Percentiles rank a stretch among this genome's conserved stretches.
phyloP scores from a whole-genome alignment of 23 red algal species.

The Cyanidiococcus yangmingshanensis region DNA sequence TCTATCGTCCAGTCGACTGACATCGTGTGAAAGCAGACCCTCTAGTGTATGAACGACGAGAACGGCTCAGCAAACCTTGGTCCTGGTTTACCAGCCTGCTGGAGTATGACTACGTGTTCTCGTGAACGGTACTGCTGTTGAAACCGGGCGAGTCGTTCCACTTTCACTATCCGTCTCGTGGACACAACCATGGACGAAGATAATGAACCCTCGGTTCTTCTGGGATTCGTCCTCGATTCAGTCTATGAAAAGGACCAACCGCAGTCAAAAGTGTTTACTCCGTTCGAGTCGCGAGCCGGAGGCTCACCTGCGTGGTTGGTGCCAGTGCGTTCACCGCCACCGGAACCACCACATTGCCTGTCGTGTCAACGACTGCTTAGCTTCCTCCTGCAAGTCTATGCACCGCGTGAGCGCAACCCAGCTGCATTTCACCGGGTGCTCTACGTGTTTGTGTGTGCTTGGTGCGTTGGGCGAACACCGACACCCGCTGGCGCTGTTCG shows the following conservation, averaged over 20 bases:
- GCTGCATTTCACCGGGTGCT: conserved; percentile 51
- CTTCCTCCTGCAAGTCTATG: conserved; percentile 44
- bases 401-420: conserved; percentile 33
- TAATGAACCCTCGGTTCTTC: background rate
- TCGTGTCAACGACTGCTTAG: conserved; percentile 22
- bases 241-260: background rate
- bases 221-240: background rate
- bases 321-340: background rate
- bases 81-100: no score
- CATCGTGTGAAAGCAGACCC: no score
- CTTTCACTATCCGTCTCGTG: no score
- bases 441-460: conserved; percentile 23
- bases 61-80: no score
- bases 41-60: no score
- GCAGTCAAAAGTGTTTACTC: background rate
- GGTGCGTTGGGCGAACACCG: background rate
- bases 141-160: no score
- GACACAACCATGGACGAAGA: no score
- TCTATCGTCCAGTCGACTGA: background rate
- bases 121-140: no score
- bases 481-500: background rate
- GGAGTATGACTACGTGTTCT: no score
- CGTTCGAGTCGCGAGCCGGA: background rate
- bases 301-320: background rate
- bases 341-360: background rate